These are phyloP conservation scores for Thinopyrum elongatum DNA, from an alignment of 176 grass and related monocot genomes.

Conservation along the genomic window DNA sequence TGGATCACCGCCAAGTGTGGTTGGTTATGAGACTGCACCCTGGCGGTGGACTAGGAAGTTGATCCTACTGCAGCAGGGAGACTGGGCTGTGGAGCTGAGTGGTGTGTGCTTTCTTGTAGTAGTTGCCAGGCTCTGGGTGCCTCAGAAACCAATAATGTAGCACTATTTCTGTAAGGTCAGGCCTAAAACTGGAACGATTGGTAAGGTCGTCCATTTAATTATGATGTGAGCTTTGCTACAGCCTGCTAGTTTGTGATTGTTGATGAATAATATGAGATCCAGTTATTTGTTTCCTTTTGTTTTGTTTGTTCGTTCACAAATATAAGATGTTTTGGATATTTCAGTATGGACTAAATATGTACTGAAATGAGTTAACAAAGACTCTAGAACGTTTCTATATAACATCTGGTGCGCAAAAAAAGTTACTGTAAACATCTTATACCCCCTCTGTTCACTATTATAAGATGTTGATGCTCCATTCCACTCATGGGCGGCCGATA, in stretches of 20 bases:
- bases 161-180: not conserved
- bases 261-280: not conserved
- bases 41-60: not conserved
- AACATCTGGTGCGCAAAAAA: too few species aligned
- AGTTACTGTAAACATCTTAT: too few species aligned
- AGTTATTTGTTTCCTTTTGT: not conserved
- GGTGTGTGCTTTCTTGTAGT: conserved; percentile 3
- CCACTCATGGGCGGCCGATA: too few species aligned
- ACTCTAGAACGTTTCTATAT: too few species aligned
- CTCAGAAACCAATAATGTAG: conserved; percentile 24
- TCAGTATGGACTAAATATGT: too few species aligned
- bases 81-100: not conserved
- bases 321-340: too few species aligned
- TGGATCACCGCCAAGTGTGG: not conserved
- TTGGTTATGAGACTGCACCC: not conserved
- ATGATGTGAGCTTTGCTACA: not conserved
- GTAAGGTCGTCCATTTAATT: not conserved
- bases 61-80: not conserved
- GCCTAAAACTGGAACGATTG: not conserved
- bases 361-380: too few species aligned
- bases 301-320: not conserved
- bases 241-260: not conserved
- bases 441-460: too few species aligned
- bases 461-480: too few species aligned
- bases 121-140: conserved; percentile 10